These are phyloP conservation scores for Trichophaea hybrida DNA, from an alignment of 2,329 filamentous ascomycete species.

Conservation along the genomic window DNA sequence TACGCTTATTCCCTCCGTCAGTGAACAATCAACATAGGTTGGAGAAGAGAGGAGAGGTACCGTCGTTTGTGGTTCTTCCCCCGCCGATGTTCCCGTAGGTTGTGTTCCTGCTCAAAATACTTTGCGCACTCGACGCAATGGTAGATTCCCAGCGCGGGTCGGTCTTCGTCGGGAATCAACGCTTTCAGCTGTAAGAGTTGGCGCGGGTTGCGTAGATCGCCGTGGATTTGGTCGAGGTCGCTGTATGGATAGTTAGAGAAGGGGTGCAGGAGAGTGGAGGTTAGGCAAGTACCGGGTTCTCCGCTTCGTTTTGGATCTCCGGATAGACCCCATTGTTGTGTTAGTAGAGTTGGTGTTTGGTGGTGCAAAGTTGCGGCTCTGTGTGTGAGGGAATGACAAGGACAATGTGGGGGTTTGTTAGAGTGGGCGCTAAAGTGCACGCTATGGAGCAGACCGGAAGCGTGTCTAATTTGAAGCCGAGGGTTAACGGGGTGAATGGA, in stretches of 20 bases:
- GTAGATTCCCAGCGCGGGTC: conserved; percentile 69
- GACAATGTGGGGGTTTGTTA: not conserved
- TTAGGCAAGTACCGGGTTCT: conserved; percentile 44
- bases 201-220: conserved; percentile 61
- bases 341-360: not conserved
- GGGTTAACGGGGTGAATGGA: not conserved
- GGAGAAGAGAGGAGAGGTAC: conserved; percentile 34
- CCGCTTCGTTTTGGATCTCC: conserved; percentile 56
- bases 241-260: conserved; percentile 41
- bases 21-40: not conserved
- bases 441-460: not conserved
- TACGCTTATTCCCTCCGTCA: conserved; percentile 43
- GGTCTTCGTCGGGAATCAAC: conserved; percentile 67
- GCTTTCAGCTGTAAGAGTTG: conserved; percentile 69
- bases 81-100: conserved; percentile 58
- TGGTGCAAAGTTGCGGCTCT: not conserved
- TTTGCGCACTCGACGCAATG: conserved; percentile 93
- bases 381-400: not conserved
- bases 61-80: conserved; percentile 90
- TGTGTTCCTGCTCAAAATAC: conserved; percentile 80
- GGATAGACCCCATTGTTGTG: conserved; percentile 47
- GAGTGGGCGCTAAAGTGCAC: not conserved
- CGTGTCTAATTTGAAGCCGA: not conserved
- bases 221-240: conserved; percentile 83
- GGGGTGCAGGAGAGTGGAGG: not conserved